Evolutionary conservation across 1,284 basidiomycete genomes (phyloP).

Genomic region (Trichosporon sp.): DNA sequence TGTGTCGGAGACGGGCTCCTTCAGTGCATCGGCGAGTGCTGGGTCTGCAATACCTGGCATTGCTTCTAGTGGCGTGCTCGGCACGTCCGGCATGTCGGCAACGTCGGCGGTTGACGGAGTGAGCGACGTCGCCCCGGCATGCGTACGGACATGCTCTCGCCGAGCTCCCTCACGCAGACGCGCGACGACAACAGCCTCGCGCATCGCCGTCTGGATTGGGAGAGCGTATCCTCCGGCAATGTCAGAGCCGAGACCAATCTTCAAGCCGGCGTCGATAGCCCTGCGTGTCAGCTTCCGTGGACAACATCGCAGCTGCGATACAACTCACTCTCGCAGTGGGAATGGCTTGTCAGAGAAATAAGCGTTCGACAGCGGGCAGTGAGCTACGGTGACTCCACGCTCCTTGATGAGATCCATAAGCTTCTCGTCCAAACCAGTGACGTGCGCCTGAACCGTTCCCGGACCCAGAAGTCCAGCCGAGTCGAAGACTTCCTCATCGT

Average conservation of each 20-base stretch:
- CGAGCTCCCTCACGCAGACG: constrained; percentile 68
- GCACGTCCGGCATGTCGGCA: not conserved
- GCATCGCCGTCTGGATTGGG: constrained; percentile 75
- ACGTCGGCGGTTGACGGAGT: not conserved
- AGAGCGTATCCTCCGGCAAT: constrained; percentile 78
- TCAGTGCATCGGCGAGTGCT: not conserved
- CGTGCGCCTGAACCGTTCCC: constrained; percentile 77
- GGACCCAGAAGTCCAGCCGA: constrained; percentile 63
- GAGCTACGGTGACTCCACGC: constrained; percentile 68
- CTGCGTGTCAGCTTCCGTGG: constrained; percentile 23
- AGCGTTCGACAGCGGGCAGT: constrained; percentile 80
- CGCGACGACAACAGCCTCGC: constrained; percentile 71
- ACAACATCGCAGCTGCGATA: not conserved
- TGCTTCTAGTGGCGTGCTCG: not conserved
- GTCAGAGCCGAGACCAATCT: constrained; percentile 78
- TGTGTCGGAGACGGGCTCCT: not conserved
- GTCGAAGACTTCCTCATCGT: constrained; percentile 74
- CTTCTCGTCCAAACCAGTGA: constrained; percentile 68
- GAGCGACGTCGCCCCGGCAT: constrained; percentile 25
- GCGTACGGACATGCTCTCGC: constrained; percentile 40
- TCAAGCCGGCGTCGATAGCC: constrained; percentile 66
- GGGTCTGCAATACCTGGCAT: not conserved
- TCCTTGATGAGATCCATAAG: constrained; percentile 63
- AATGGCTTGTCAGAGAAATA: constrained; percentile 79
- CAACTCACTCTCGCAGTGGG: constrained; percentile 64